A percentile compares a stretch with the other conserved stretches of the same genome.
Evolutionary conservation across 371 early-diverging fungal genomes (phyloP).

Genomic region (Mucor velutinosus): DNA sequence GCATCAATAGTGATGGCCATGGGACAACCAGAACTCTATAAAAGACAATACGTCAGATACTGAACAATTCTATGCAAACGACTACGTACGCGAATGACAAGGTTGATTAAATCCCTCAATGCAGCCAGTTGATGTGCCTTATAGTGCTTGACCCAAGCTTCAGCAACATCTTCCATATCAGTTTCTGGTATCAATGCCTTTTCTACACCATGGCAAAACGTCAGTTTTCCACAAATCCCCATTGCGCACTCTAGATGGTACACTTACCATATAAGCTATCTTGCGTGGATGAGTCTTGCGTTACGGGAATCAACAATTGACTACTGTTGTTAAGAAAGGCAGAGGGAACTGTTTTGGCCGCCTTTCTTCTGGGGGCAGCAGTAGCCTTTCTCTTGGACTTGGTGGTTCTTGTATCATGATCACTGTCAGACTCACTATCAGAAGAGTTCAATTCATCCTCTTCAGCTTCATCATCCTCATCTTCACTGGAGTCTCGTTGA

Average conservation of each 20-base stretch:
- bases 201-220: background rate
- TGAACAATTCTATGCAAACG: background rate
- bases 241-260: background rate
- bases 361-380: conserved; percentile 5
- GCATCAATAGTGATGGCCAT: conserved; percentile 41
- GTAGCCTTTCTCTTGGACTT: conserved; percentile 5
- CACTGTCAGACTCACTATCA: conserved; percentile 22
- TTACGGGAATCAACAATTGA: conserved; percentile 37
- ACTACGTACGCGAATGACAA: conserved; percentile 59
- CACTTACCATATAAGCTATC: conserved; percentile 39
- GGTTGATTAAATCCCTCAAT: conserved; percentile 60
- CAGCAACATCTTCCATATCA: conserved; percentile 29
- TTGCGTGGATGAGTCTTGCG: conserved; percentile 10
- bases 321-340: conserved; percentile 26
- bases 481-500: conserved; percentile 2
- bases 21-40: conserved; percentile 48
- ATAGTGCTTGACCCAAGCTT: conserved; percentile 31
- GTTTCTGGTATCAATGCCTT: conserved; percentile 2
- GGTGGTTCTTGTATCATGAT: background rate
- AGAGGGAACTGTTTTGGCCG: conserved; percentile 2
- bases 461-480: conserved; percentile 1
- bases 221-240: background rate
- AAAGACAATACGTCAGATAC: background rate
- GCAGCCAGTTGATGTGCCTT: conserved; percentile 25
- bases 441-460: conserved; percentile 33